Conservation (phyloP, 805 yeast species). For the Zygotorulaspora chibaensis region DNA sequence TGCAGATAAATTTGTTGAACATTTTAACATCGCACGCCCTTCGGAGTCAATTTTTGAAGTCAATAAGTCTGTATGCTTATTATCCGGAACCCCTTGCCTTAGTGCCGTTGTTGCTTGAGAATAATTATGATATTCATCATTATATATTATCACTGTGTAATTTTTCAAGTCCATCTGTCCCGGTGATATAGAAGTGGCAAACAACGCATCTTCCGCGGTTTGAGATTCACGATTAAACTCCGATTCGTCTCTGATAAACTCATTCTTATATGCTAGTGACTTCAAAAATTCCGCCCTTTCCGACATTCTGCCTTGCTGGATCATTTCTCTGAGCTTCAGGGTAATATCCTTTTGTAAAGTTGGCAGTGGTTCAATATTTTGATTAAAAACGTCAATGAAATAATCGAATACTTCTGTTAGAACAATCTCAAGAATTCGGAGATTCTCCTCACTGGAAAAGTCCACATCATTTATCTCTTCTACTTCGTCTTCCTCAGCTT, state of each 20-base stretch:
- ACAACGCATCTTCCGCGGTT: background rate
- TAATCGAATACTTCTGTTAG: constrained; percentile 37
- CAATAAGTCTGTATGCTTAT: constrained; percentile 31
- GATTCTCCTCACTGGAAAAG: constrained; percentile 12
- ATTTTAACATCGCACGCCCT: constrained; percentile 49
- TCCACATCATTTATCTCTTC: constrained; percentile 6
- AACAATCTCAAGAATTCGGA: constrained; percentile 25
- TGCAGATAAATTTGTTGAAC: constrained; percentile 28
- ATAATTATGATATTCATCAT: constrained; percentile 69
- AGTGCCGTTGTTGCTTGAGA: constrained; percentile 51
- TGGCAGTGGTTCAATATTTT: constrained; percentile 34
- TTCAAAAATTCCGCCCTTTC: constrained; percentile 20
- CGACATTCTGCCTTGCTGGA: constrained; percentile 21
- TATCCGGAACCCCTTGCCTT: constrained; percentile 37
- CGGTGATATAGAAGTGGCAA: background rate
- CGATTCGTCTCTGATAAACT: constrained; percentile 6
- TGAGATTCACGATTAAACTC: background rate
- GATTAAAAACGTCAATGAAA: constrained; percentile 39
- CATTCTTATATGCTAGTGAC: constrained; percentile 20
- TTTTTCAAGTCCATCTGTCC: constrained; percentile 22
- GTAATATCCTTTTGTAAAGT: constrained; percentile 31
- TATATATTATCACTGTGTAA: constrained; percentile 62
- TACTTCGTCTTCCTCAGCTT: constrained; percentile 29
- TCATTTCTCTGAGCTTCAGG: constrained; percentile 26
- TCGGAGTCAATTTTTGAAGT: constrained; percentile 44